These are phyloP conservation scores for Ottelia alismoides DNA, from an alignment of 106 monocot species.

Conservation along the genomic window DNA sequence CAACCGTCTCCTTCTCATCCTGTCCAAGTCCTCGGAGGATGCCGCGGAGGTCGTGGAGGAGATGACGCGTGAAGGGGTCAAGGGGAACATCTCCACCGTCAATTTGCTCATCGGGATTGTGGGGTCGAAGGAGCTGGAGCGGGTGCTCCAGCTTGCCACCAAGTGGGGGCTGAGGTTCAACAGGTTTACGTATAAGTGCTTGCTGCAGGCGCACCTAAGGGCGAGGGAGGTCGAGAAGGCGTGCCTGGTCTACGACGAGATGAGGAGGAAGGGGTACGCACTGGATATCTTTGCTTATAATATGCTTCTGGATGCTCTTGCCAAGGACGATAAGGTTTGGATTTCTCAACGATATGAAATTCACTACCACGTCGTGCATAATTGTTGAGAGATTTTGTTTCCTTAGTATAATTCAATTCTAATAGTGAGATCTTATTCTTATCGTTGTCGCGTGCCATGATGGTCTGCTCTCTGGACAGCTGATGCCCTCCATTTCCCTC, in stretches of 20 bases:
- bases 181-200: constrained; percentile 81
- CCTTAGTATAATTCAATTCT: too few relatives aligned
- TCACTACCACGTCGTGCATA: too few relatives aligned
- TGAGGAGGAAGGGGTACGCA: constrained; percentile 67
- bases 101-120: constrained; percentile 67
- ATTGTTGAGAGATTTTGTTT: too few relatives aligned
- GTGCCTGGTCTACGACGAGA: constrained; percentile 49
- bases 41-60: constrained; percentile 32
- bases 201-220: constrained; percentile 88
- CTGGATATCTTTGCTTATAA: constrained; percentile 95
- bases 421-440: too few relatives aligned
- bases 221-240: constrained; percentile 45
- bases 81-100: constrained; percentile 73
- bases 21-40: constrained; percentile 16
- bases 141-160: constrained; percentile 56
- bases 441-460: too few relatives aligned
- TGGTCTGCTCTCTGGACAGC: too few relatives aligned
- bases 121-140: constrained; percentile 26
- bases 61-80: constrained; percentile 63
- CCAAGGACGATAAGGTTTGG: constrained; percentile 69
- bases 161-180: constrained; percentile 72
- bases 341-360: too few relatives aligned
- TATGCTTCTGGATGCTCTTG: constrained; percentile 84
- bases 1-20: constrained; percentile 56
- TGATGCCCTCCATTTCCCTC: too few relatives aligned